These are phyloP conservation scores for Candida tunisiensis DNA, from an alignment of 1,139 yeast species.

Conservation along the genomic window DNA sequence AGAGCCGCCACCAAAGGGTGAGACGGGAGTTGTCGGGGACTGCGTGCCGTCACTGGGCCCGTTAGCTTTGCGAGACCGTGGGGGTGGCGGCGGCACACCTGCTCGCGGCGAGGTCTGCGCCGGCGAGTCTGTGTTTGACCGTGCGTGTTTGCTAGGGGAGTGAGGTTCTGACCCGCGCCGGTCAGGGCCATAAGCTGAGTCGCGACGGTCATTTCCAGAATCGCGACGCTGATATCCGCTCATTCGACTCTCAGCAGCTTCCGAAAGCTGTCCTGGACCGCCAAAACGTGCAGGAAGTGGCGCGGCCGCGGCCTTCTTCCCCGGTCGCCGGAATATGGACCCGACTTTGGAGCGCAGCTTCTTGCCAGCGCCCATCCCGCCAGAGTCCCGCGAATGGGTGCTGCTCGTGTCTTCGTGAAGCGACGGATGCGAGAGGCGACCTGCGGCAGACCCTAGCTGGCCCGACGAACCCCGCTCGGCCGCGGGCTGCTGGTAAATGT, in stretches of 20 bases:
- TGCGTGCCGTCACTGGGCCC: too few species aligned
- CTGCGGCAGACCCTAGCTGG: neutral
- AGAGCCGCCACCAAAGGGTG: too few species aligned
- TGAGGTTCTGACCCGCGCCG: neutral
- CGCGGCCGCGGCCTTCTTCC: slow-evolving; percentile 10
- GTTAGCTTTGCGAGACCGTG: too few species aligned
- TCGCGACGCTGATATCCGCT: neutral
- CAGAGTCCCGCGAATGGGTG: slow-evolving; percentile 4
- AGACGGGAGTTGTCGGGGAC: too few species aligned
- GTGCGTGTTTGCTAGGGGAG: slow-evolving; percentile 1
- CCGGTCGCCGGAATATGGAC: slow-evolving; percentile 52
- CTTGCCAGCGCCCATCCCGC: slow-evolving; percentile 1
- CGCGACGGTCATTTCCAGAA: slow-evolving; percentile 1
- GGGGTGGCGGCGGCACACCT: too few species aligned
- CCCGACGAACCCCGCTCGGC: slow-evolving; percentile 1
- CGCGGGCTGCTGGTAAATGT: slow-evolving; percentile 1
- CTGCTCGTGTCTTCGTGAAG: slow-evolving; percentile 7
- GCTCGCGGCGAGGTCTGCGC: too few species aligned
- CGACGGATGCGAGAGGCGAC: slow-evolving; percentile 2
- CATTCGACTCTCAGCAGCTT: neutral
- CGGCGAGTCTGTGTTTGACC: slow-evolving; percentile 1
- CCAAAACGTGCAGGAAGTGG: too few species aligned
- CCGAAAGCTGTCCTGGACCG: too few species aligned
- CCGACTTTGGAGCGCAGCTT: slow-evolving; percentile 67
- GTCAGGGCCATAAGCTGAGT: neutral